phyloP scores from a whole-genome alignment of 805 yeast species.

The Candida pseudoglaebosa region DNA sequence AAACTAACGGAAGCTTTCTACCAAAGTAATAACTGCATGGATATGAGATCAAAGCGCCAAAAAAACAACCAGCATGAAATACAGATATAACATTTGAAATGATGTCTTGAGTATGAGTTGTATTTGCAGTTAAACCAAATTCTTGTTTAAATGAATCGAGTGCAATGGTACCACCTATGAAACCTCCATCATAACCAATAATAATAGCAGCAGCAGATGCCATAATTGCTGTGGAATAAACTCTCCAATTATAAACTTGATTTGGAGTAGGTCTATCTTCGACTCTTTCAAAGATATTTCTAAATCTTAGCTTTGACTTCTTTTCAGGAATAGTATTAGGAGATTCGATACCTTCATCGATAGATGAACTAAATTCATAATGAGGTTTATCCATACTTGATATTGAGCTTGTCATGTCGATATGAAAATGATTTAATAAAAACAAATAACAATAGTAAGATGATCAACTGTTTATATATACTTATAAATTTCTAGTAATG shows the following conservation, averaged over 20 bases:
- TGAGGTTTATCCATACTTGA: slow-evolving; percentile 1
- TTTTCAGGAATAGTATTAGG: not conserved
- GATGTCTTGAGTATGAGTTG: slow-evolving; percentile 17
- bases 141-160: slow-evolving; percentile 27
- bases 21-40: slow-evolving; percentile 34
- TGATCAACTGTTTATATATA: not conserved
- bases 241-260: slow-evolving; percentile 31
- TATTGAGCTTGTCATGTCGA: not conserved
- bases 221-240: slow-evolving; percentile 32
- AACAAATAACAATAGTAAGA: too few species aligned
- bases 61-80: slow-evolving; percentile 39
- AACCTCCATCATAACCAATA: slow-evolving; percentile 40
- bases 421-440: too few species aligned
- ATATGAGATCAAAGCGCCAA: slow-evolving; percentile 35
- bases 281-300: slow-evolving; percentile 23
- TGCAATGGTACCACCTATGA: slow-evolving; percentile 38
- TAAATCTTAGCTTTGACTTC: slow-evolving; percentile 3
- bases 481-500: not conserved
- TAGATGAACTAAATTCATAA: slow-evolving; percentile 1
- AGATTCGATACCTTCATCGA: not conserved
- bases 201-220: slow-evolving; percentile 39
- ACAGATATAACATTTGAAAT: slow-evolving; percentile 35
- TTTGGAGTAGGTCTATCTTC: slow-evolving; percentile 40
- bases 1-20: slow-evolving; percentile 25
- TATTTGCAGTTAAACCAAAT: slow-evolving; percentile 23